Base-by-base conservation (phyloP, 2,329 filamentous ascomycete genomes). In the Phaeosphaeria sp. region DNA sequence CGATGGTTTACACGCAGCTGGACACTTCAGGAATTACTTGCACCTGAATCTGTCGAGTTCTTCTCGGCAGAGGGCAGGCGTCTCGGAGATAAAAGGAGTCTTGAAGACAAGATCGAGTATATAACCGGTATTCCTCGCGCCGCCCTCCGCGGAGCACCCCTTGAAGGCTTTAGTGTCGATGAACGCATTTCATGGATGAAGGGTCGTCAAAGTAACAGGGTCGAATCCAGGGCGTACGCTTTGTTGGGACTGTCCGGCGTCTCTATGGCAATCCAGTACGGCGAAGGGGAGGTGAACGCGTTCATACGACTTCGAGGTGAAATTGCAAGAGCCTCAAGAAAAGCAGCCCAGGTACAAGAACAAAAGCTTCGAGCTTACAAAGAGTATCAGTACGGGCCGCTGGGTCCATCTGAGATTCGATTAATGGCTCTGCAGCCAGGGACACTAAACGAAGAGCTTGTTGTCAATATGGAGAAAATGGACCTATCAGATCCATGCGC, bases 191-290 rank as follows among this genome's bases (percentile, higher is more conserved):
- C 33, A 20, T 74, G 66, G 68, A 65, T 54, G 6, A 41, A 58
- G 42, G 52, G 47, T 18, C 65, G 71, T 54, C 41, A 39, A 52
- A 73, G 30, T 13, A 36, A 6, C 30, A 36, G 11, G 11, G 6
- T 13, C 15, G 30, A 36, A 13, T 65, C 63, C 64, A 73, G 42
- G 64, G 39, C 21, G 59, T 64, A 42, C 68, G 68, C 57, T 68
- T 51, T 71, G 20, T 62, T 68, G 42, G 62, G 70, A 48, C 47
- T 73, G 42, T 56, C 72, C 30, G 54, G 53, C 52, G 30, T 71
- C 50, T 61, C 54, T 50, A 65, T 71, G 57, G 52, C 56, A 22
- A 50, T 30, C 1, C 41, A 47, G 1, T 69, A 69, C 52, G 56
- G 61, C 30, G 62, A 75, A 67, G 66, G 64, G 56, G 23, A 46